Evolutionary conservation across 441 rosid species (phyloP).

Genomic region (Populus trichocarpa): DNA sequence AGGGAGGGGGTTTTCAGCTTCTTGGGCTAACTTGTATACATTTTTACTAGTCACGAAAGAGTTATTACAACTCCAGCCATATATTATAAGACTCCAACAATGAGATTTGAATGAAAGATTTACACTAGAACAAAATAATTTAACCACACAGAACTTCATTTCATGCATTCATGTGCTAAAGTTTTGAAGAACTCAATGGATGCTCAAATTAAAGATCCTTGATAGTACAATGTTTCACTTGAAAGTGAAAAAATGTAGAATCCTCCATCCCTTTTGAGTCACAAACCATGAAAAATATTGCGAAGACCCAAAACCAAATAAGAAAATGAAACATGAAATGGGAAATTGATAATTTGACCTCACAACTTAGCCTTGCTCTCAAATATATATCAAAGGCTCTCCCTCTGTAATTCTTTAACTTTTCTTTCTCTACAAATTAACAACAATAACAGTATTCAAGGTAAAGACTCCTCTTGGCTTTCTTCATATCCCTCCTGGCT

Average conservation of each 20-base stretch:
- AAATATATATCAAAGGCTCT: neutral
- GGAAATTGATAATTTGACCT: neutral
- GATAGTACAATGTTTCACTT: neutral
- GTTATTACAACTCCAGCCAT: neutral
- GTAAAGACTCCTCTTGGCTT: conserved; percentile 40
- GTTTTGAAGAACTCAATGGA: neutral
- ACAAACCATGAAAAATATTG: neutral
- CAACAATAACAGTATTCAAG: conserved; percentile 17
- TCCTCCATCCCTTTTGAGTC: neutral
- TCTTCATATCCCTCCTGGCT: conserved; percentile 37
- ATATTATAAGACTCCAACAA: neutral
- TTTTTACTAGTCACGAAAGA: neutral
- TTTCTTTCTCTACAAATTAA: neutral
- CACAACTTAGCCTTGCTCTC: neutral
- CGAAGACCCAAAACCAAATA: neutral
- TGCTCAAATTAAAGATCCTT: neutral
- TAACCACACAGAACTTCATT: neutral
- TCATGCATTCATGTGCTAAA: neutral
- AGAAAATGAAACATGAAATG: neutral
- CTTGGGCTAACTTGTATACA: neutral
- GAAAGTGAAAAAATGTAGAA: neutral
- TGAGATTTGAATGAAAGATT: neutral
- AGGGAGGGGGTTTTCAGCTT: neutral
- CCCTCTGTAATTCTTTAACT: neutral
- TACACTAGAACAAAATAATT: neutral